Base-by-base conservation (phyloP, 768 basidiomycete genomes). In the Lentinula boryana region DNA sequence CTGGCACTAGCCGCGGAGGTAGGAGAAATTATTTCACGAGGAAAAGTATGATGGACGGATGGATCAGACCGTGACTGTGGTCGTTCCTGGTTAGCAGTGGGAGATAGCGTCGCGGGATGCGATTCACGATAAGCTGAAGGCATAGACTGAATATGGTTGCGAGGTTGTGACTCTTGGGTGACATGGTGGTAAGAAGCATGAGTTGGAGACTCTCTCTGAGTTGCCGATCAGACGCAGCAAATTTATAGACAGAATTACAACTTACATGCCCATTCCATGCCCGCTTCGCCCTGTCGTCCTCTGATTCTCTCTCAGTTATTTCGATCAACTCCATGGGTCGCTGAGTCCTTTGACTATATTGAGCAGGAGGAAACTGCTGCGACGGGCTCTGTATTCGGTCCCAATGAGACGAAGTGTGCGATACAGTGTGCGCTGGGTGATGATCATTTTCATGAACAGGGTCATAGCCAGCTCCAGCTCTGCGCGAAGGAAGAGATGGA, bases 401-500 rank as follows among this genome's bases (percentile, higher is more conserved):
- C 55, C 55, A 56, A 43, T 41, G 38, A 31, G 55, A 43, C 3
- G 36, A 56, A 27, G 31, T 32, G 32, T 18, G 50, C 3, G 46
- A 10, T 7, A 23, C 18, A 23, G 36, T 54, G 21, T 38, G 21
- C 13, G 6, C 31, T 33, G 50, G 13, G 10, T 54, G 33, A 38
- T 54, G 53, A 54, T 54, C 56, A 44, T 48, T 46, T 46, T 58
- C 57, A 49, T 58, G 57, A 27, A 58, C 57, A 49, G 57, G 57
- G 9, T 58, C 57, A 58, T 58, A 58, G 18, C 57, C 57, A 21
- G 44, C 32, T 23, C 57, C 57, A 15, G 33, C 32, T 27, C 57
- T 58, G 44, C 57, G 57, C 1, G 57, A 57, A 27, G 41, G 44
- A 18, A 36, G 57, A 31, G 46, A 21, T 49, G 57, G 46, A 18